Percentiles rank a stretch among this genome's conserved stretches.
These are phyloP conservation scores for Paratrypanosoma confusum DNA, from an alignment of 208 protist genomes.

Conservation along the genomic window DNA sequence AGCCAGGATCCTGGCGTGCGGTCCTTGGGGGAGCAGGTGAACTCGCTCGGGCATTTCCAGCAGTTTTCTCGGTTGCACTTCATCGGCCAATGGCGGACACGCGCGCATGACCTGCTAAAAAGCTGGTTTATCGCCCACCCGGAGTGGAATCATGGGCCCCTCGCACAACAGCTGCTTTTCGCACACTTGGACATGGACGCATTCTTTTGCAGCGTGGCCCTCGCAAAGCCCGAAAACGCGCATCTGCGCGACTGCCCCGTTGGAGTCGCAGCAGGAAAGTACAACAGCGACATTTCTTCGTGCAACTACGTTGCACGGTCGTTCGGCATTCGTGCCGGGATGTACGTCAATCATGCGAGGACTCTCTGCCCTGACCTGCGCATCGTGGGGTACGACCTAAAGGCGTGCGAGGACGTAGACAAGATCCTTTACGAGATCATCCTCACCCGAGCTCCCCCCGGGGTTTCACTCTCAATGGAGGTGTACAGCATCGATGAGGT, in stretches of 20 bases:
- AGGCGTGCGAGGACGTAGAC: constrained; percentile 41
- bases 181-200: constrained; percentile 92
- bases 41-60: constrained; percentile 80
- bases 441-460: constrained; percentile 43
- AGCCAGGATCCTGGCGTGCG: too few species aligned
- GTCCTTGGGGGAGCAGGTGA: constrained; percentile 32
- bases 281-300: constrained; percentile 86
- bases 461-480: constrained; percentile 57
- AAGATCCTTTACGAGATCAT: constrained; percentile 67
- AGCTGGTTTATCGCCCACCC: constrained; percentile 48
- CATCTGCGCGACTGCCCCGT: constrained; percentile 66
- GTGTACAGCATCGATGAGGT: constrained; percentile 87
- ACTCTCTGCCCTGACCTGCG: constrained; percentile 81
- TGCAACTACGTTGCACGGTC: constrained; percentile 88
- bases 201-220: constrained; percentile 89
- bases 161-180: constrained; percentile 47
- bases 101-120: constrained; percentile 54
- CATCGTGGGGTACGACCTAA: constrained; percentile 84
- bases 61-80: constrained; percentile 88
- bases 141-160: constrained; percentile 52
- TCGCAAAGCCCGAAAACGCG: constrained; percentile 72
- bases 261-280: constrained; percentile 71
- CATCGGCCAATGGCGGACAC: constrained; percentile 88
- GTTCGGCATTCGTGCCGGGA: constrained; percentile 78
- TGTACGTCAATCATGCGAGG: constrained; percentile 83